Base-by-base conservation (phyloP, 352 stramenopile species). In the Phytophthora vignae region DNA sequence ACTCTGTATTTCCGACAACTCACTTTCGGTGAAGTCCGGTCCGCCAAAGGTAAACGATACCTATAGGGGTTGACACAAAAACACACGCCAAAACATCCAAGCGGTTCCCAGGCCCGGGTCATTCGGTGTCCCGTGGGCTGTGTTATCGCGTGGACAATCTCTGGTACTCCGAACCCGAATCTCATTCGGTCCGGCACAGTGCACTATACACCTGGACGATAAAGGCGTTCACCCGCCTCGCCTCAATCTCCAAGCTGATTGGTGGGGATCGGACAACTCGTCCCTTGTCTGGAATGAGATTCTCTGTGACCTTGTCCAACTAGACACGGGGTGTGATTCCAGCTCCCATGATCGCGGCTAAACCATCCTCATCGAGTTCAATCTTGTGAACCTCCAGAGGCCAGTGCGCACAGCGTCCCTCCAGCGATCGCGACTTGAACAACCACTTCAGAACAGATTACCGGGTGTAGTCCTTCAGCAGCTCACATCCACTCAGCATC, bases 221-320 rank as follows among this genome's bases (percentile, higher is more conserved):
- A n/a, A n/a, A n/a, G n/a, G n/a, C n/a, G n/a, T n/a, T n/a, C n/a
- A n/a, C n/a, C n/a, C n/a, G n/a, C n/a, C n/a, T n/a, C n/a, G n/a
- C n/a, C n/a, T n/a, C n/a, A n/a, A 67, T 60, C 17, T 67, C 36
- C 0, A 68, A 2, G 38, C 60, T 68, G 38, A 68, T 54, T 2
- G 60, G 60, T 6, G 60, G 49, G 15, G 36, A 21, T 58, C 22
- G n/a, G 5, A 66, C 48, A 1, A 52, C 21, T n/a, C 21, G 60
- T 2, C 48, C 48, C 2, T 46, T 66, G 12, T n/a, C 31, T 21
- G 60, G 48, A 3, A 66, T 66, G 3, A 58, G 14, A 7, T 53
- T 48, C 15, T 66, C 46, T n/a, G 60, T 21, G 36, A 59, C 44
- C 15, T 58, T 19, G 7, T 66, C 60, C 10, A 59, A 21, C 6